Percentiles rank a stretch among this genome's conserved stretches.
Conservation (phyloP, 371 early-diverging fungal genomes). For the Actinomucor elegans region DNA sequence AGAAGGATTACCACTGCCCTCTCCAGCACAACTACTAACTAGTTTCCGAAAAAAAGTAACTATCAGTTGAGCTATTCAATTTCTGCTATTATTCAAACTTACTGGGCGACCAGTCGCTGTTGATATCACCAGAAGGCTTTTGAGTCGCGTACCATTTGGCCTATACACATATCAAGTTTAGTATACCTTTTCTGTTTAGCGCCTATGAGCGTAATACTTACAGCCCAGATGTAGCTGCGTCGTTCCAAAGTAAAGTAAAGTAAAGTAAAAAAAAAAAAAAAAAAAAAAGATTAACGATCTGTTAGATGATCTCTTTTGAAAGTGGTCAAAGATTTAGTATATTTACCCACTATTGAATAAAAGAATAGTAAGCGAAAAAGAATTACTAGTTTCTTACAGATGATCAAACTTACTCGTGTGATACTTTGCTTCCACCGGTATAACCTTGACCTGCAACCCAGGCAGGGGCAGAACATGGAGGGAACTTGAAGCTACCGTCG, state of each 20-base stretch:
- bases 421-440: constrained; percentile 42
- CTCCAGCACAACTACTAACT: constrained; percentile 10
- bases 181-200: background rate
- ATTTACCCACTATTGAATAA: constrained; percentile 33
- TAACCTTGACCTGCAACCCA: constrained; percentile 36
- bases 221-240: constrained; percentile 40
- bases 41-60: constrained; percentile 13
- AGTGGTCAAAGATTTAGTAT: no score
- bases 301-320: background rate
- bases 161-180: constrained; percentile 9
- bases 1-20: background rate
- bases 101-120: constrained; percentile 34
- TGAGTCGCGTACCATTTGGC: constrained; percentile 38
- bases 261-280: constrained; percentile 1
- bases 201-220: constrained; percentile 9
- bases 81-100: background rate
- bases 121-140: constrained; percentile 20
- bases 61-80: no score
- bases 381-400: no score
- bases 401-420: constrained; percentile 52
- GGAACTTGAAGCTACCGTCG: constrained; percentile 18
- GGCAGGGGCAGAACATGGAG: constrained; percentile 39
- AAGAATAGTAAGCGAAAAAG: no score
- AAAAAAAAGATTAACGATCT: no score
- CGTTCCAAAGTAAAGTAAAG: background rate